Evolutionary conservation across 1,139 yeast genomes (phyloP), one percentile per base, ranked within the genome.

Genomic region (Hyphopichia wangnamkhiaoensis): DNA sequence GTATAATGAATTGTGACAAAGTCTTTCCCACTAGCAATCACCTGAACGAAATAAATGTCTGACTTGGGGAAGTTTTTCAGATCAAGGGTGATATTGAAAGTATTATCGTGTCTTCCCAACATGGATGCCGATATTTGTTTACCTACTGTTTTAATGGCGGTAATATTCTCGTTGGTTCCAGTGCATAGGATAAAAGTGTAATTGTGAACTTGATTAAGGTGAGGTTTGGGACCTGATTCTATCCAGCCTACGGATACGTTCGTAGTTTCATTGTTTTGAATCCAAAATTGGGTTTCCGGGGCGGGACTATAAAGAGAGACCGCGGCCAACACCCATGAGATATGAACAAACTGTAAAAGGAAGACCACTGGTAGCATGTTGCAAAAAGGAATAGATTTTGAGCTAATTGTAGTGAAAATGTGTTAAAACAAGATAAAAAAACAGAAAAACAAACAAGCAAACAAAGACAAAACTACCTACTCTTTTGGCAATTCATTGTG

Each of bases 171-270:
- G 6, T 28, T 35, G 10, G 37, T 24, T 6, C 44, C 44, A 15
- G 27, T 39, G 21, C 44, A 41, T 7, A 41, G 38, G 4, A 35
- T 36, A 15, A 41, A 31, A 2, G 44, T 35, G 23, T 36, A 41
- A 31, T 39, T 41, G n/a, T 15, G n/a, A 3, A 41, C 17, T 12
- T 24, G 21, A 2, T 14, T 7, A 7, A 35, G 19, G 3, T 15
- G 26, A 8, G 37, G 37, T 12, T 12, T n/a, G 7, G 24, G n/a
- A 9, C 23, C 23, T 17, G 37, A 21, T n/a, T 35, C 37, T 5
- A 21, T 12, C 37, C 37, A 35, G 14, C 23, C n/a, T 4, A 35
- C 28, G 12, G 20, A 16, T 3, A 35, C 16, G 5, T 12, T 4
- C 5, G 17, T 13, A 13, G 10, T 6, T 29, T 29, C 10, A 13